phyloP scores from a whole-genome alignment of 441 rosid genomes.

The Euphorbia celastroides region DNA sequence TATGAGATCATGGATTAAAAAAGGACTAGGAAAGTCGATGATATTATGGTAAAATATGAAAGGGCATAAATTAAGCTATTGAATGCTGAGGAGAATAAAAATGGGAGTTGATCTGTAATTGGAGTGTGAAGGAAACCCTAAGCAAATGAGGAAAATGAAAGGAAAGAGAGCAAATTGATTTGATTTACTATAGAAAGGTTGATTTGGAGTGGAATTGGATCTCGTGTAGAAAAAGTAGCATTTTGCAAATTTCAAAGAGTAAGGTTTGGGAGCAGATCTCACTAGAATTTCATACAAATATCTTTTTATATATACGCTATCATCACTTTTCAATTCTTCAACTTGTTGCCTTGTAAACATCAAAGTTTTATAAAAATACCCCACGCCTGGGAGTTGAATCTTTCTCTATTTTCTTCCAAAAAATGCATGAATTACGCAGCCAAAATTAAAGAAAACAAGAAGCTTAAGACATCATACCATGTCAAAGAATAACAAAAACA shows the following conservation, averaged over 20 bases:
- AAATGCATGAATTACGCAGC: background rate
- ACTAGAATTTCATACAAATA: conserved; percentile 40
- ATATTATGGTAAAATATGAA: background rate
- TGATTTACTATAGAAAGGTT: conserved; percentile 13
- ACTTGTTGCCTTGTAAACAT: conserved; percentile 26
- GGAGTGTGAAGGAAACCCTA: no score
- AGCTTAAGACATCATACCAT: background rate
- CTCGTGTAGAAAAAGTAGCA: conserved; percentile 54
- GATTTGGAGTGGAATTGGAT: conserved; percentile 49
- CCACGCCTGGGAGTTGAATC: background rate
- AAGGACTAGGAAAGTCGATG: background rate
- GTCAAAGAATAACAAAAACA: background rate
- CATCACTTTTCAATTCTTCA: background rate
- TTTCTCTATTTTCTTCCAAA: background rate
- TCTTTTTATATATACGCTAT: no score
- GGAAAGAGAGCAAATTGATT: background rate
- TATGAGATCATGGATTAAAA: background rate
- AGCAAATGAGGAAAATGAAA: background rate
- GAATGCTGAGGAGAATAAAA: no score
- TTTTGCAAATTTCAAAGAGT: conserved; percentile 49
- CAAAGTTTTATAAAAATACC: conserved; percentile 21
- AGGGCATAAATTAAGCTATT: conserved; percentile 14
- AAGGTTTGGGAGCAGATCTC: conserved; percentile 38
- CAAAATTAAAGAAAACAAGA: background rate
- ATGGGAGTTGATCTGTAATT: conserved; percentile 8